Percentiles rank a stretch among this genome's conserved stretches.
phyloP scores from a whole-genome alignment of 2,329 filamentous ascomycete genomes.

The Dryadomyces sulphureus region DNA sequence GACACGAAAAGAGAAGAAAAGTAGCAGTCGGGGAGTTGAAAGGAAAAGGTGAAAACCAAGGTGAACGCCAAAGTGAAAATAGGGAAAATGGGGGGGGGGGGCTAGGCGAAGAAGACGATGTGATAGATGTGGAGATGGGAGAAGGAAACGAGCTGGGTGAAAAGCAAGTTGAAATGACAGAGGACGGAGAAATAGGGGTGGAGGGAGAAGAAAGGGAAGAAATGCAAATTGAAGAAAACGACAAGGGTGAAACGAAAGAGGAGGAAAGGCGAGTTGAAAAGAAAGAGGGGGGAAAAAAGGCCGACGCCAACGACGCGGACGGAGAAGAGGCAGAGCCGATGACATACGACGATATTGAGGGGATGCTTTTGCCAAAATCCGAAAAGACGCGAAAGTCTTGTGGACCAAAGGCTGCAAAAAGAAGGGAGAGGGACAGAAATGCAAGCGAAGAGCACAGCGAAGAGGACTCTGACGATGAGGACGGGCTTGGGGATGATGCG shows the following conservation, averaged over 20 bases:
- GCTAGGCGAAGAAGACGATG: not conserved
- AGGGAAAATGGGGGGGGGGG: not conserved
- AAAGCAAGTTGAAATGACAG: no score
- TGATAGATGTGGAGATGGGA: not conserved
- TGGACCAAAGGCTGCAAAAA: no score
- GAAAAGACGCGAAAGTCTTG: not conserved
- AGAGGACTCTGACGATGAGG: slow-evolving; percentile 1
- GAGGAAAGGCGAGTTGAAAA: not conserved
- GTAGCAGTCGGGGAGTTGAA: not conserved
- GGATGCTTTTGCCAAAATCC: not conserved
- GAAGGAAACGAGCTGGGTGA: not conserved
- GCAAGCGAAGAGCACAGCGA: not conserved
- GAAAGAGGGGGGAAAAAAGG: not conserved
- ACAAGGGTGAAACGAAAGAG: not conserved
- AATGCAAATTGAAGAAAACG: not conserved
- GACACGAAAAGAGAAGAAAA: no score
- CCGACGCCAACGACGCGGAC: not conserved
- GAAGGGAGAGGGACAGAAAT: no score
- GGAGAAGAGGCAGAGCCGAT: not conserved
- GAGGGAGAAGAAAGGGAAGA: not conserved
- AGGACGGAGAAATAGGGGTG: not conserved
- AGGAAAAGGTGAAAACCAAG: no score
- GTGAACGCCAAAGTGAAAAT: no score
- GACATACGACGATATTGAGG: not conserved
- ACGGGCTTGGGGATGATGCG: not conserved